A percentile compares a stretch with the other conserved stretches of the same genome.
Conservation (phyloP, 1,284 basidiomycete genomes). For the Trametes versicolor region DNA sequence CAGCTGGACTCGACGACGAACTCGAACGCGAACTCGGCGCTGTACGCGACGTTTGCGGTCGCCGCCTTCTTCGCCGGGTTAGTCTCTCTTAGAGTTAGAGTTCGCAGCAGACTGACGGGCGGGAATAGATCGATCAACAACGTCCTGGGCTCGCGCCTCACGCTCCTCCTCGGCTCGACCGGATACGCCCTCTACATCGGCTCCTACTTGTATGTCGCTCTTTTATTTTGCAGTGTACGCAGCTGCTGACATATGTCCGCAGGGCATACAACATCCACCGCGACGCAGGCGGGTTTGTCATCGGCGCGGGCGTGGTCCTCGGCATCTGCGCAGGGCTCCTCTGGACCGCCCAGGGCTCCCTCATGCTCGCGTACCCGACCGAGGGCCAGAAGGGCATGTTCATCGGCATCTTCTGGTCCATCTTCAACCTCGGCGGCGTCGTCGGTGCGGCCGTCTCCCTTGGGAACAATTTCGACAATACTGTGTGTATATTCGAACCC, state of each 20-base stretch:
- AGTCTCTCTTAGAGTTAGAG: conserved; percentile 36
- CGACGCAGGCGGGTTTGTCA: conserved; percentile 69
- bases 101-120: conserved; percentile 5
- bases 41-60: conserved; percentile 76
- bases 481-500: conserved; percentile 39
- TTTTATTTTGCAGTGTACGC: not conserved
- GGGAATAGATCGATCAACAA: conserved; percentile 76
- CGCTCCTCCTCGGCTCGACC: conserved; percentile 74
- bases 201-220: conserved; percentile 67
- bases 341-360: conserved; percentile 87
- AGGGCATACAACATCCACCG: conserved; percentile 77
- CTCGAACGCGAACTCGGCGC: conserved; percentile 71
- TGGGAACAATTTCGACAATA: conserved; percentile 57
- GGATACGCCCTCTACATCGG: conserved; percentile 82
- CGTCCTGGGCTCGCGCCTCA: conserved; percentile 75
- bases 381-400: conserved; percentile 81
- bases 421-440: conserved; percentile 74
- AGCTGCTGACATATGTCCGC: conserved; percentile 17
- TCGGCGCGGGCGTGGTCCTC: conserved; percentile 82
- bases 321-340: conserved; percentile 86
- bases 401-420: conserved; percentile 79
- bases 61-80: conserved; percentile 73
- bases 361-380: conserved; percentile 88
- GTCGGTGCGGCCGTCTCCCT: conserved; percentile 70
- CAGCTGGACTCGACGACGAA: conserved; percentile 67